Conservation (phyloP, 305 asterid species). For the Plantago coronopus region DNA sequence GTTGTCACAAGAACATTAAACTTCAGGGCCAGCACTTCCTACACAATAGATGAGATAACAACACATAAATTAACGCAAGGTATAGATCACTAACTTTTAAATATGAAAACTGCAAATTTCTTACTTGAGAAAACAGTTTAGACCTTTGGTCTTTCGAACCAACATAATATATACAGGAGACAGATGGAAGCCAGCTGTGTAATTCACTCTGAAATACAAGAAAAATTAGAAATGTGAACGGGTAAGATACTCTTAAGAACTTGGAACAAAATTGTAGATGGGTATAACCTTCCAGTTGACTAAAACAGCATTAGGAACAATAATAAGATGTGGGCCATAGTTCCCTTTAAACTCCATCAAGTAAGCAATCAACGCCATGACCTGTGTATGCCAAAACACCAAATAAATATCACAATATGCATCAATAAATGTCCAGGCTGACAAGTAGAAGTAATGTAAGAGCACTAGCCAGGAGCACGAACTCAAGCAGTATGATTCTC, state of each 20-base stretch:
- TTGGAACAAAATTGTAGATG: conserved; percentile 18
- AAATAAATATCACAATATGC: conserved; percentile 12
- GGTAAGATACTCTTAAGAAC: conserved; percentile 16
- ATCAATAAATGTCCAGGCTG: conserved; percentile 17
- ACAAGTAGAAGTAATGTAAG: conserved; percentile 12
- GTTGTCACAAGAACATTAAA: conserved; percentile 95
- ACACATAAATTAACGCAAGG: conserved; percentile 18
- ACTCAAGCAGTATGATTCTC: conserved; percentile 14
- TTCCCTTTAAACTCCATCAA: conserved; percentile 98
- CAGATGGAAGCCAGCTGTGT: conserved; percentile 84
- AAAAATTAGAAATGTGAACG: conserved; percentile 28
- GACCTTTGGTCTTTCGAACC: conserved; percentile 89
- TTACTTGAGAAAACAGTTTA: conserved; percentile 91
- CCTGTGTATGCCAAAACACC: conserved; percentile 45
- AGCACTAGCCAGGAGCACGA: not conserved
- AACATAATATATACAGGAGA: conserved; percentile 83
- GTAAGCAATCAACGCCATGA: conserved; percentile 94
- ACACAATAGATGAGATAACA: conserved; percentile 32
- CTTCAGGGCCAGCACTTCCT: conserved; percentile 96
- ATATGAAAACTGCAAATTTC: conserved; percentile 25
- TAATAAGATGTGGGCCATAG: conserved; percentile 97
- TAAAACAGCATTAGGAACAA: conserved; percentile 99
- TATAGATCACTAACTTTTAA: conserved; percentile 14
- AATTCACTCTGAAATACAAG: conserved; percentile 76
- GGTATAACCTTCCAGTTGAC: conserved; percentile 95